Base-by-base conservation (phyloP, 352 stramenopile genomes). In the Pythium myriotylum region DNA sequence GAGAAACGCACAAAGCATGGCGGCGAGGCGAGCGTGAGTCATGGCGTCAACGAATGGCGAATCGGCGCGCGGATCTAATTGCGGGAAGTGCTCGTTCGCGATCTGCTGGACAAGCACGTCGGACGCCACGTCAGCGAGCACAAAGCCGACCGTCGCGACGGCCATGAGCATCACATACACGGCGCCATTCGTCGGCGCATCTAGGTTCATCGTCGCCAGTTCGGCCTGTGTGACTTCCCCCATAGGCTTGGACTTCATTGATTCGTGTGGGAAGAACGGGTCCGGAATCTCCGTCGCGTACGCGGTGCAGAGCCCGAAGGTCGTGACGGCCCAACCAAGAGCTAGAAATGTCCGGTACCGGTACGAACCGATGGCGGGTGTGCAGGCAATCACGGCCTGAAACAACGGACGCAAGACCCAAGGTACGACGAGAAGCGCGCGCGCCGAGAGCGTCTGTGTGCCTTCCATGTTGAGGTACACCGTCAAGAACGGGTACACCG, bases 91-190 rank as follows among this genome's bases (percentile, higher is more conserved):
- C 19, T 33, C 37, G 22, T 63, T 69, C n/a, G 67, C 64, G 3
- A 87, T 43, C 12, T 88, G 67, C 13, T 64, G 48, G 10, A 76
- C 63, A 20, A 90, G 54, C 10, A 70, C 76, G 67, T 95, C 86
- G n/a, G 73, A 73, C 12, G 86, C 77, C 2, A 92, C 81, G 55
- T 95, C 84, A 2, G 84, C 79, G 46, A 92, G 69, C 17, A 92
- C 73, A 56, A 89, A 92, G 0, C 84, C 86, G 29, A 89, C 19
- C 19, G 79, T 85, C 1, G 86, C 81, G 22, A 92, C 41, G 8
- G 71, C 68, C 72, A 96, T 89, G 47, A 86, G 47, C 51, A 87
- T 39, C 5, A 87, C 60, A 63, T 84, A 90, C 14, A 73, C 68
- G 4, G 63, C 71, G 23, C 78, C 81, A 12, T 76, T 55, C 3